Percentiles rank a stretch among this genome's conserved stretches.
Conservation (phyloP, 208 protist species). For the Endotrypanum monterogeii region DNA sequence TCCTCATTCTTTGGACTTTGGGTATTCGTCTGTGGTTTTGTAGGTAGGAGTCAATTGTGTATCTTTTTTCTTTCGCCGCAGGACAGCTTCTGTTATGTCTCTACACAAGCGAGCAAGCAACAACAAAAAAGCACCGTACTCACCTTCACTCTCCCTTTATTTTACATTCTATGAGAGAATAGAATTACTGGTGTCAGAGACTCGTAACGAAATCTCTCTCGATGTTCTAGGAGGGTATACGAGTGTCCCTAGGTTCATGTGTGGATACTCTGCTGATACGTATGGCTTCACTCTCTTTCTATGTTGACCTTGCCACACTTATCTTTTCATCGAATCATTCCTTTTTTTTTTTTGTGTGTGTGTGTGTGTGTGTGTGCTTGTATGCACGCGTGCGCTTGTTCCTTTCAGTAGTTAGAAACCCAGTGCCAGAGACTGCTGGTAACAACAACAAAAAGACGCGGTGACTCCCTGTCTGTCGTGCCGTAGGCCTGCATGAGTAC, state of each 20-base stretch:
- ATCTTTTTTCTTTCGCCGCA: neutral
- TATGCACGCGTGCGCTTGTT: neutral
- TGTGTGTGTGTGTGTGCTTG: neutral
- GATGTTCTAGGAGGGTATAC: neutral
- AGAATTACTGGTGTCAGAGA: neutral
- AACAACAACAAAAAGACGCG: neutral
- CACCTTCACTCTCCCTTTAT: neutral
- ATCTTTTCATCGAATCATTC: neutral
- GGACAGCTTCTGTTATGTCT: no score
- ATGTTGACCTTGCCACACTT: neutral
- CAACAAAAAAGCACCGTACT: neutral
- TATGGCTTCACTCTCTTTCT: neutral
- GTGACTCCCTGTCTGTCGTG: neutral
- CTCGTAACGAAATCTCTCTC: neutral
- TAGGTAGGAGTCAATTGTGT: neutral
- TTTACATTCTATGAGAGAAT: neutral
- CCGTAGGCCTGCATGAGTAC: neutral
- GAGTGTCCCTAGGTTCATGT: neutral
- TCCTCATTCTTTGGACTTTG: neutral
- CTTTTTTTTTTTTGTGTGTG: neutral
- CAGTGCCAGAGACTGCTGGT: neutral
- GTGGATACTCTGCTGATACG: neutral
- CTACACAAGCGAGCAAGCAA: neutral
- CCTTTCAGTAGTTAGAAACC: neutral
- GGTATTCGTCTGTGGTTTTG: conserved; percentile 1